Evolutionary conservation across 352 stramenopile species (phyloP).

Genomic region (Phytopythium chamaehyphon): DNA sequence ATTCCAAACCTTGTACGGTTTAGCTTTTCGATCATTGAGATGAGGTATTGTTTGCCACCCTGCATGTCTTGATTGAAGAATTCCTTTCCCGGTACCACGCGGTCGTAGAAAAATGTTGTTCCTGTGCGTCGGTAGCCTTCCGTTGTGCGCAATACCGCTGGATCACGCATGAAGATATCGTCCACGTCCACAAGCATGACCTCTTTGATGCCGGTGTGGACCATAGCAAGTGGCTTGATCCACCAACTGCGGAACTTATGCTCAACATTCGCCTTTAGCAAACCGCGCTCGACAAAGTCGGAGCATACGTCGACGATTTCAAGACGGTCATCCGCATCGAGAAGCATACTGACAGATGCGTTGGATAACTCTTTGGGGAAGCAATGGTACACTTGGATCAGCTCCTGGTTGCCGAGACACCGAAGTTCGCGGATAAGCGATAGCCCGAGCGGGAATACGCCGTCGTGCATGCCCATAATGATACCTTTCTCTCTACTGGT

Average conservation of each 20-base stretch:
- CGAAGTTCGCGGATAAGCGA: slow-evolving; percentile 25
- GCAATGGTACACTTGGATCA: slow-evolving; percentile 38
- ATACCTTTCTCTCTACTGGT: slow-evolving; percentile 19
- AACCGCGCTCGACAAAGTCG: slow-evolving; percentile 15
- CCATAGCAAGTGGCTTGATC: slow-evolving; percentile 34
- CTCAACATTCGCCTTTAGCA: slow-evolving; percentile 13
- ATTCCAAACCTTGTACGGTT: slow-evolving; percentile 35
- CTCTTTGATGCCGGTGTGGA: slow-evolving; percentile 25
- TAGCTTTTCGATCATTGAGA: slow-evolving; percentile 36
- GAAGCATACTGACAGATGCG: slow-evolving; percentile 12
- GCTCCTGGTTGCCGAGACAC: slow-evolving; percentile 25
- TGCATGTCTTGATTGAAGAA: slow-evolving; percentile 26
- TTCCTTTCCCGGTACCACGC: slow-evolving; percentile 20
- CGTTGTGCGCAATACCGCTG: slow-evolving; percentile 23
- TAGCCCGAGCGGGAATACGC: slow-evolving; percentile 18
- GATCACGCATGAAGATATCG: slow-evolving; percentile 41
- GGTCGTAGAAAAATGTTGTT: slow-evolving; percentile 37
- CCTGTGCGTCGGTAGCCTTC: slow-evolving; percentile 33
- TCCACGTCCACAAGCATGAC: slow-evolving; percentile 45
- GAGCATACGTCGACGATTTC: slow-evolving; percentile 34
- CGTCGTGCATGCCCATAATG: slow-evolving; percentile 29
- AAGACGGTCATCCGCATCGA: slow-evolving; percentile 11
- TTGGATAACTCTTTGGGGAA: slow-evolving; percentile 24
- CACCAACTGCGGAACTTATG: slow-evolving; percentile 31
- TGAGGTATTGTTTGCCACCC: slow-evolving; percentile 27